A percentile compares a stretch with the other conserved stretches of the same genome.
phyloP scores from a whole-genome alignment of 106 monocot species.

The Narthecium ossifragum region DNA sequence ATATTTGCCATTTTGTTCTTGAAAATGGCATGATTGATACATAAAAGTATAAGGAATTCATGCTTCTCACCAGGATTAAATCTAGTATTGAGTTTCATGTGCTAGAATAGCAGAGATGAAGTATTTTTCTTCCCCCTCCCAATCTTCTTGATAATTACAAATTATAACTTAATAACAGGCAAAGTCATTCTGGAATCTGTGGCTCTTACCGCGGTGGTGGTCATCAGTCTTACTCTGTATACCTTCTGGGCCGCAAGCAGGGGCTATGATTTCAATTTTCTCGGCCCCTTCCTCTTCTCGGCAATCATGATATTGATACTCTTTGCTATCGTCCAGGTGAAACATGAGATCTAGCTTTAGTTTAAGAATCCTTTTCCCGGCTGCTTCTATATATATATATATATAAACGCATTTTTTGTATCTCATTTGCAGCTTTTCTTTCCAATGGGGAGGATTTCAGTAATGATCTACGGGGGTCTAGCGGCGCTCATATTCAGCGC shows the following conservation, averaged over 20 bases:
- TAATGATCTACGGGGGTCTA: conserved; percentile 26
- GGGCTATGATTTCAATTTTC: conserved; percentile 43
- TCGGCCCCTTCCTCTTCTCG: conserved; percentile 34
- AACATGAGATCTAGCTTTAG: too few relatives aligned
- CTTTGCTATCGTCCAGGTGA: too few relatives aligned
- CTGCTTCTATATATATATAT: too few relatives aligned
- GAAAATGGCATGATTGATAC: too few relatives aligned
- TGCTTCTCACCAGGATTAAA: too few relatives aligned
- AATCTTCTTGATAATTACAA: not conserved
- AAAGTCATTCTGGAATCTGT: conserved; percentile 37
- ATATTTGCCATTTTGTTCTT: too few relatives aligned
- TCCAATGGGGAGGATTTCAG: conserved; percentile 20
- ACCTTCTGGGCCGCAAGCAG: conserved; percentile 38
- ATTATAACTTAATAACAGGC: conserved; percentile 15
- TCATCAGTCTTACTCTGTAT: conserved; percentile 32
- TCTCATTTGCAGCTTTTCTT: conserved; percentile 41
- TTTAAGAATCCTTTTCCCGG: too few relatives aligned
- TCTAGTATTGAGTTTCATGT: too few relatives aligned
- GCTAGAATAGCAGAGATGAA: too few relatives aligned
- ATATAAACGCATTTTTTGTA: too few relatives aligned
- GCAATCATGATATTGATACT: too few relatives aligned
- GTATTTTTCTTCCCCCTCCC: not conserved
- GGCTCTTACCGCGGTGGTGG: conserved; percentile 31
- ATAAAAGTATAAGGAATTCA: too few relatives aligned
- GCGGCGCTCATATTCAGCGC: conserved; percentile 40